These are phyloP conservation scores for Dentipellis fragilis DNA, from an alignment of 768 basidiomycete species.

Conservation along the genomic window DNA sequence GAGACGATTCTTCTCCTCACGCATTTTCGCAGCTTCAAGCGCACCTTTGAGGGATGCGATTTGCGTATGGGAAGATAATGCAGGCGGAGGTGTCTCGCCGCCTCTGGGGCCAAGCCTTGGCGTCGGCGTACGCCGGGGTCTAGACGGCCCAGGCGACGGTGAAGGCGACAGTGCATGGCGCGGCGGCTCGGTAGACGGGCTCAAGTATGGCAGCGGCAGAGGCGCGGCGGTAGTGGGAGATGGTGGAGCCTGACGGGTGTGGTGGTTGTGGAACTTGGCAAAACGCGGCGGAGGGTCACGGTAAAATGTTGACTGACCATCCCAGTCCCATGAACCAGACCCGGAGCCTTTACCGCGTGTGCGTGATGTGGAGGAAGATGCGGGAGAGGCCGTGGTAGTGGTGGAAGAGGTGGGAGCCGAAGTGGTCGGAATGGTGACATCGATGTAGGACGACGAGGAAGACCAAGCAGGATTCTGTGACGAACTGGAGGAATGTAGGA, in stretches of 20 bases:
- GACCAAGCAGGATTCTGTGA: not conserved
- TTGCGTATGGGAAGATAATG: constrained; percentile 4
- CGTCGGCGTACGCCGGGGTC: not conserved
- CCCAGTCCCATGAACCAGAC: constrained; percentile 3
- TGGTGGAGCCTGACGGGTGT: not conserved
- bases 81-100: not conserved
- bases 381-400: not conserved
- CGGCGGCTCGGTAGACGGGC: not conserved
- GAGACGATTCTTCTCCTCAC: constrained; percentile 7
- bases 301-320: constrained; percentile 2
- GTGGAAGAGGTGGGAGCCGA: not conserved
- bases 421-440: not conserved
- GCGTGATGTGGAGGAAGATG: not conserved
- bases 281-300: constrained; percentile 4
- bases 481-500: not conserved
- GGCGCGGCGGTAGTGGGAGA: not conserved
- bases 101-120: not conserved
- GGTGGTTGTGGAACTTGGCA: not conserved
- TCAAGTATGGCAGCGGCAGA: not conserved
- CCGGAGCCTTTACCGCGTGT: not conserved
- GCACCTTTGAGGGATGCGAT: constrained; percentile 11
- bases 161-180: not conserved
- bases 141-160: not conserved
- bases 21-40: constrained; percentile 11
- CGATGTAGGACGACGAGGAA: not conserved